phyloP scores from a whole-genome alignment of 2,329 filamentous ascomycete species.

The Pyrenophora tritici-repentis region DNA sequence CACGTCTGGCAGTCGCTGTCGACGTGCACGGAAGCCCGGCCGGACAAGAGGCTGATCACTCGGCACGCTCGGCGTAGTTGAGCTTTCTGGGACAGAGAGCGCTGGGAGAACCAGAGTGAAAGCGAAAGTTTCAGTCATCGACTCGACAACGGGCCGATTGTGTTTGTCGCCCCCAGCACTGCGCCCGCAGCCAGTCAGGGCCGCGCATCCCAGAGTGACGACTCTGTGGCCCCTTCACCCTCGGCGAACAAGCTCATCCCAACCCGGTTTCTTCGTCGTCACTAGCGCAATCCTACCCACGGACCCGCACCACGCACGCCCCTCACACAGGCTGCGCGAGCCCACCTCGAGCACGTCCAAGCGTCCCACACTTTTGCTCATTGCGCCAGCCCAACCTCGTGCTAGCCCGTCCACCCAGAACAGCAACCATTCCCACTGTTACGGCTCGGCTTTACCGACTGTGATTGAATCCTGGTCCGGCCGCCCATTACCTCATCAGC shows the following conservation, averaged over 20 bases:
- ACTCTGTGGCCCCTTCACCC: constrained; percentile 23
- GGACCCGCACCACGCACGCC: constrained; percentile 23
- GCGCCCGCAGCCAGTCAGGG: constrained; percentile 19
- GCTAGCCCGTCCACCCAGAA: constrained; percentile 33
- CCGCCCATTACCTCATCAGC: constrained; percentile 46
- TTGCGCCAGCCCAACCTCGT: constrained; percentile 31
- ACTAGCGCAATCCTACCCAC: constrained; percentile 21
- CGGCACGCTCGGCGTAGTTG: constrained; percentile 44
- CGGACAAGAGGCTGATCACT: constrained; percentile 42
- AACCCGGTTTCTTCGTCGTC: constrained; percentile 23
- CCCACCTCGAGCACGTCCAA: constrained; percentile 17
- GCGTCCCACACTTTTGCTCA: constrained; percentile 29
- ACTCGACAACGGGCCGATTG: constrained; percentile 43
- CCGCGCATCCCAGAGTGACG: constrained; percentile 19
- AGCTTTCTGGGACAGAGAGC: constrained; percentile 28
- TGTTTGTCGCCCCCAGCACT: constrained; percentile 15
- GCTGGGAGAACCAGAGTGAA: constrained; percentile 29
- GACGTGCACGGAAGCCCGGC: constrained; percentile 34
- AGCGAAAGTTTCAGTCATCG: constrained; percentile 29
- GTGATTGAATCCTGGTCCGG: constrained; percentile 19
- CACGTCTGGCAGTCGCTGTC: background rate
- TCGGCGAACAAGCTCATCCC: constrained; percentile 28
- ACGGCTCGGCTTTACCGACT: constrained; percentile 46
- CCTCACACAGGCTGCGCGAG: constrained; percentile 19
- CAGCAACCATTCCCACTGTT: constrained; percentile 38